Evolutionary conservation across 176 grass and related monocot species (phyloP), one percentile per base, ranked within the genome.

Genomic region (Aegilops bicornis): DNA sequence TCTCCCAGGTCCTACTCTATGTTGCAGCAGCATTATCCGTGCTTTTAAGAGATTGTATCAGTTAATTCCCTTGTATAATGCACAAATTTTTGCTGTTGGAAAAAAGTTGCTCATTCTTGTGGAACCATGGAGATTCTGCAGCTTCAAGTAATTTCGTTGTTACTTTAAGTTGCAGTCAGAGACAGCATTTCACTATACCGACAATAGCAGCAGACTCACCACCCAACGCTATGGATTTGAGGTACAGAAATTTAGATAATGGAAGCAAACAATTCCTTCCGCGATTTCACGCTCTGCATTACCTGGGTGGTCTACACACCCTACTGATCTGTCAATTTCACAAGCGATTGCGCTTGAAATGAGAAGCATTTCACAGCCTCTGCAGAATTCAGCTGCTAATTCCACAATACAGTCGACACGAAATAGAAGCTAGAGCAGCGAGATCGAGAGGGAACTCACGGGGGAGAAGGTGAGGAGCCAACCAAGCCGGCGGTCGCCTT

Each of bases 381-480:
- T 31, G 61, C 32, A 64, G 14, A 70, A n/a, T 73, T 63, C 70
- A 25, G 22, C 76, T 12, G 20, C 16, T 81, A 31, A 82, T 84
- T 80, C 52, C 54, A 40, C 8, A 42, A 31, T 5, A 15, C 27
- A 35, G 15, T 36, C 30, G 15, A 65, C 48, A 15, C n/a, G 14
- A 69, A 69, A 84, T 33, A 24, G 0, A 61, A 76, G 70, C 22
- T 30, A 69, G 24, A 79, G 40, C 84, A 69, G 50, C 31, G 27
- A 58, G 40, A 81, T 32, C 20, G 65, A 71, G 35, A 70, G 19
- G 78, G 71, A 84, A 79, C 87, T 85, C 72, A 98, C 96, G 17
- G 96, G 82, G 27, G 96, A 81, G 71, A 96, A 95, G 39, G 92
- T 98, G 65, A 98, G 92, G 77, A 98, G 87, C 96, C 96, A 98